These are phyloP conservation scores for Arabidopsis suecica DNA, from an alignment of 345 rosid genomes.

Conservation along the genomic window DNA sequence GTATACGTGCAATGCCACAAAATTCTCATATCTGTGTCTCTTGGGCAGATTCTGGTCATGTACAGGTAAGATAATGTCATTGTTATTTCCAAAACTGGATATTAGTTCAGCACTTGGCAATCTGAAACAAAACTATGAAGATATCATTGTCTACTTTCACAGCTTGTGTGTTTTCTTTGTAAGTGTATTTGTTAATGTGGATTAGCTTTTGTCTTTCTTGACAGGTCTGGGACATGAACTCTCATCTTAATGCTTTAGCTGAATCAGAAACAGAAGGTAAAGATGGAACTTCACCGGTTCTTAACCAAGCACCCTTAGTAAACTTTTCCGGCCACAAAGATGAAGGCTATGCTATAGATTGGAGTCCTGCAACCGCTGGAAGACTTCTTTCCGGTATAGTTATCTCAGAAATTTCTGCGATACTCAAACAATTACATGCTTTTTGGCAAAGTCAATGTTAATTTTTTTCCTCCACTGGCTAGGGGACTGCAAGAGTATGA, in stretches of 20 bases:
- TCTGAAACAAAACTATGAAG: not conserved
- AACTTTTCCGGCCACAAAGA: slow-evolving; percentile 89
- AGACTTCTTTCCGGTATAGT: slow-evolving; percentile 81
- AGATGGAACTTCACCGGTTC: slow-evolving; percentile 62
- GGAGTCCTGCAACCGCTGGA: slow-evolving; percentile 88
- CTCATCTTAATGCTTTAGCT: slow-evolving; percentile 81
- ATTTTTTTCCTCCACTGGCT: not conserved
- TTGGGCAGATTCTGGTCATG: slow-evolving; percentile 91
- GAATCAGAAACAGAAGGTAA: slow-evolving; percentile 66
- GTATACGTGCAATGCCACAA: slow-evolving; percentile 89
- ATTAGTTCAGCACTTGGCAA: not conserved
- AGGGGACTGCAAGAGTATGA: slow-evolving; percentile 92
- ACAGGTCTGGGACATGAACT: slow-evolving; percentile 88
- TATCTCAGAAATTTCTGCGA: slow-evolving; percentile 6
- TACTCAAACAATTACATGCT: slow-evolving; percentile 3
- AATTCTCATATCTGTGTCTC: slow-evolving; percentile 91
- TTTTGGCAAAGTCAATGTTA: not conserved
- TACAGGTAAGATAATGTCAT: slow-evolving; percentile 64
- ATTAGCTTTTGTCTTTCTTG: slow-evolving; percentile 19
- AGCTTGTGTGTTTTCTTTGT: not conserved
- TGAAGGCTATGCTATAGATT: slow-evolving; percentile 92
- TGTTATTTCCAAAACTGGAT: not conserved
- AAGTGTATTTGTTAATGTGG: not conserved
- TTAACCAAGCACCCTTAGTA: slow-evolving; percentile 77
- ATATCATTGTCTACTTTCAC: slow-evolving; percentile 4